Evolutionary conservation across 2,329 filamentous ascomycete species (phyloP), one percentile per base, ranked within the genome.

Genomic region (Colletotrichum eremochloae): DNA sequence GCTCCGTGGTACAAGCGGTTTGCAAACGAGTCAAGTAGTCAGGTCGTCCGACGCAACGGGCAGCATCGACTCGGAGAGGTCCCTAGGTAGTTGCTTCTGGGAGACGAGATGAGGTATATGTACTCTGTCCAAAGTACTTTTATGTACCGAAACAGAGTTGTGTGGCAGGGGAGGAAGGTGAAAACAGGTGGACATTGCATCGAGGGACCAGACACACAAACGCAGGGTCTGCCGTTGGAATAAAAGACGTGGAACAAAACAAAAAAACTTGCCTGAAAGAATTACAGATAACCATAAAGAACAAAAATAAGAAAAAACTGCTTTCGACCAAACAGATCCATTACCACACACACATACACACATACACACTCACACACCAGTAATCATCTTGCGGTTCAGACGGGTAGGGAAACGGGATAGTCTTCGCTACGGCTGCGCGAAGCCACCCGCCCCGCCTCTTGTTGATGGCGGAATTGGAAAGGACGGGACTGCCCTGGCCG

Each of bases 171-270:
- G 48, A 57, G 63, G 40, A 57, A 57, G 56, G 18, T 29, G 24
- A 50, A 65, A 24, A 58, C 44, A 24, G 42, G 33, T 33, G 33
- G 52, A 31, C 33, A 55, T 65, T 57, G 48, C 33, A 55, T 69
- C 40, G 62, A 58, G 15, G 33, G 29, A 50, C 29, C 33, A 52
- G 65, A 68, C 58, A 62, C 68, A 63, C 68, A 58, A 57, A 71
- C 64, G 65, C 36, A 63, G 52, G 44, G 52, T 58, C 57, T 63
- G 24, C 52, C 36, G 15, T 57, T 40, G 56, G 52, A 53, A 50
- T 36, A 9, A n/a, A 38, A 36, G 20, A n/a, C 5, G 8, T 9
- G 15, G n/a, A 5, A 3, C 15, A 29, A 7, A 15, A 18, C 15
- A 29, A 7, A 15, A 18, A 12, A 31, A 40, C 48, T 20, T 36